Percentiles rank a stretch among this genome's conserved stretches.
phyloP scores from a whole-genome alignment of 2,329 filamentous ascomycete species.

The Hymenoscyphus scutula region DNA sequence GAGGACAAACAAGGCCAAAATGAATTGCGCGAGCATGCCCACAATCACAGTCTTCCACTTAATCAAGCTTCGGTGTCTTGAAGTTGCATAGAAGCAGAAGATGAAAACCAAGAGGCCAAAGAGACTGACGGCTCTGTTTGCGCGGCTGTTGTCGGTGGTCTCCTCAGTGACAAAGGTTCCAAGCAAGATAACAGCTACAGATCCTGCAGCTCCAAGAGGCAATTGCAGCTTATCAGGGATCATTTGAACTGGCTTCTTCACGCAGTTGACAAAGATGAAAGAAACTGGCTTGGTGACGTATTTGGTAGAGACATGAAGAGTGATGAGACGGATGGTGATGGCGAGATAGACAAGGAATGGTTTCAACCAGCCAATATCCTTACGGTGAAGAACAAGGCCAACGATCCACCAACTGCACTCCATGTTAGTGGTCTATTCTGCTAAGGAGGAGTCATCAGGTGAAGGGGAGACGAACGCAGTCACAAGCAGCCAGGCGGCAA shows the following conservation, averaged over 20 bases:
- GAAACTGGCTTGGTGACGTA: constrained; percentile 65
- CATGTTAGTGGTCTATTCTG: neutral
- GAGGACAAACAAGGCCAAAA: constrained; percentile 85
- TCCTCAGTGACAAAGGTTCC: constrained; percentile 75
- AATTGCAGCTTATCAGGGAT: constrained; percentile 67
- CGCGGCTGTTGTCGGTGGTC: constrained; percentile 71
- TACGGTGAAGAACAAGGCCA: constrained; percentile 66
- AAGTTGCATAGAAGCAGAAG: constrained; percentile 65
- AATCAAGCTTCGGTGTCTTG: constrained; percentile 60
- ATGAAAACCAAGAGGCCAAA: constrained; percentile 76
- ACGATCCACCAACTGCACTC: constrained; percentile 48
- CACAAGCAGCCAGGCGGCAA: constrained; percentile 15
- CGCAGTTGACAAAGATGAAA: constrained; percentile 65
- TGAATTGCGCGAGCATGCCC: constrained; percentile 84
- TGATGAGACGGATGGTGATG: constrained; percentile 71
- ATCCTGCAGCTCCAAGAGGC: constrained; percentile 59
- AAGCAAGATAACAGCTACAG: constrained; percentile 71
- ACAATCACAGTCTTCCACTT: constrained; percentile 81
- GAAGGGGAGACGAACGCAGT: constrained; percentile 16
- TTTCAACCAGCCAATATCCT: constrained; percentile 76
- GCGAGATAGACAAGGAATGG: constrained; percentile 79
- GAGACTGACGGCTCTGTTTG: constrained; percentile 76
- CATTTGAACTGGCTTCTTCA: constrained; percentile 53
- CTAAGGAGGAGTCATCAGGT: neutral
- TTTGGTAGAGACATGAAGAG: constrained; percentile 68